phyloP scores from a whole-genome alignment of 257 asterid species.

The Anisodus acutangulus region DNA sequence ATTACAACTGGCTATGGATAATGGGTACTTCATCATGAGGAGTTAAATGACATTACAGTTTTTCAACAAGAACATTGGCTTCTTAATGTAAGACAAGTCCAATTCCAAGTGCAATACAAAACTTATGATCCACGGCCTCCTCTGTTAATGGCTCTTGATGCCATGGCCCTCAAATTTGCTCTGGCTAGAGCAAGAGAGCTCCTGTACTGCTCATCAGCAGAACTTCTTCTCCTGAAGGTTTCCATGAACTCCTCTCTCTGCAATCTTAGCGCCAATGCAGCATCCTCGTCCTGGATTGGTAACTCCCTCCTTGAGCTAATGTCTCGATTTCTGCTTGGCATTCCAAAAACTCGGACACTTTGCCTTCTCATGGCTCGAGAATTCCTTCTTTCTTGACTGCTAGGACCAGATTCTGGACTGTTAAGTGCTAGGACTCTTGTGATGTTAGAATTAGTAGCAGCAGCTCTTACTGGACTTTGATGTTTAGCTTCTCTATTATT shows the following conservation, averaged over 20 bases:
- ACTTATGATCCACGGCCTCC: constrained; percentile 34
- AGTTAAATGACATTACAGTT: background rate
- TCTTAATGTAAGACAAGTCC: background rate
- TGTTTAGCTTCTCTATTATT: constrained; percentile 34
- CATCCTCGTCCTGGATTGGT: constrained; percentile 81
- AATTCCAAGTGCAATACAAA: background rate
- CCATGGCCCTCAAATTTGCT: constrained; percentile 92
- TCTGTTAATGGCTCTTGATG: constrained; percentile 64
- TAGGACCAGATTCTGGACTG: constrained; percentile 52
- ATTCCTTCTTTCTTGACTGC: constrained; percentile 41
- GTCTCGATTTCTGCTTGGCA: constrained; percentile 33
- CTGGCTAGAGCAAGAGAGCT: constrained; percentile 61
- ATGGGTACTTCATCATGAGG: background rate
- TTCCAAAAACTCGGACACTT: constrained; percentile 38
- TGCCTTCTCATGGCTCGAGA: constrained; percentile 40
- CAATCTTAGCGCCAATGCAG: constrained; percentile 87
- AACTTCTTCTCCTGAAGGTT: constrained; percentile 40
- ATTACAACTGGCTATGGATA: background rate
- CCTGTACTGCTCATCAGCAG: constrained; percentile 32
- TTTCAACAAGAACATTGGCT: constrained; percentile 2
- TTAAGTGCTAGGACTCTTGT: constrained; percentile 44
- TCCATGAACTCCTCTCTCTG: constrained; percentile 92
- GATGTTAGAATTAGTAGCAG: background rate
- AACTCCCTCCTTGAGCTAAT: constrained; percentile 41
- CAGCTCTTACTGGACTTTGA: constrained; percentile 40